These are phyloP conservation scores for Venturia nashicola DNA, from an alignment of 2,329 filamentous ascomycete species.

Conservation along the genomic window DNA sequence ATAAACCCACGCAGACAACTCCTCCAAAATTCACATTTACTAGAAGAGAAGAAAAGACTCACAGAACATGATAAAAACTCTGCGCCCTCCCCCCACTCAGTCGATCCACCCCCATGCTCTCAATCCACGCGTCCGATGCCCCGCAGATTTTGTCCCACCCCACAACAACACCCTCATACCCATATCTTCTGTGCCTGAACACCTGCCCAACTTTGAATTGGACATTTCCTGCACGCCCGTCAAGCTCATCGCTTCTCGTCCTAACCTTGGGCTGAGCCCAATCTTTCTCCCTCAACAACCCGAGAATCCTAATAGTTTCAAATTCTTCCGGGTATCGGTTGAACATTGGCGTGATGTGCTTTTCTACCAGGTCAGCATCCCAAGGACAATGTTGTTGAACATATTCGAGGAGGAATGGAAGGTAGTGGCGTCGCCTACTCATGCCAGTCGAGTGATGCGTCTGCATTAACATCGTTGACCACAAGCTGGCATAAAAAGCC, in stretches of 20 bases:
- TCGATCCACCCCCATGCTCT: conserved; percentile 51
- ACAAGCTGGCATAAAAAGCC: conserved; percentile 61
- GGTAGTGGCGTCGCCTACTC: conserved; percentile 38
- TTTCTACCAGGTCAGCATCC: conserved; percentile 59
- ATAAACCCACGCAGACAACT: too few relatives aligned
- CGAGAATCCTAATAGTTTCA: conserved; percentile 40
- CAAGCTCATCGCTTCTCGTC: conserved; percentile 13
- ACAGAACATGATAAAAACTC: conserved; percentile 82
- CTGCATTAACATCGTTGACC: conserved; percentile 45
- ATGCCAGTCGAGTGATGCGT: conserved; percentile 31
- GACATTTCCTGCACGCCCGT: conserved; percentile 29
- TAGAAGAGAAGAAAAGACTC: conserved; percentile 29
- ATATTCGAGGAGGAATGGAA: conserved; percentile 53
- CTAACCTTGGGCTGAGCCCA: conserved; percentile 12
- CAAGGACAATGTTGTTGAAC: conserved; percentile 55
- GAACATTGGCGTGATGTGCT: conserved; percentile 50
- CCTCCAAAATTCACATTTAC: too few relatives aligned
- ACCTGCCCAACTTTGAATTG: conserved; percentile 67
- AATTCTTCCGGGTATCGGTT: conserved; percentile 37
- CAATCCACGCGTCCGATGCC: conserved; percentile 49
- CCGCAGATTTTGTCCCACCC: conserved; percentile 65
- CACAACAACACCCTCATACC: conserved; percentile 69
- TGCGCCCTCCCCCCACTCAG: conserved; percentile 45
- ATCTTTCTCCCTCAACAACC: conserved; percentile 45
- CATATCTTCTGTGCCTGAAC: conserved; percentile 70